Conservation (phyloP, 305 asterid species). For the Lippia alba region DNA sequence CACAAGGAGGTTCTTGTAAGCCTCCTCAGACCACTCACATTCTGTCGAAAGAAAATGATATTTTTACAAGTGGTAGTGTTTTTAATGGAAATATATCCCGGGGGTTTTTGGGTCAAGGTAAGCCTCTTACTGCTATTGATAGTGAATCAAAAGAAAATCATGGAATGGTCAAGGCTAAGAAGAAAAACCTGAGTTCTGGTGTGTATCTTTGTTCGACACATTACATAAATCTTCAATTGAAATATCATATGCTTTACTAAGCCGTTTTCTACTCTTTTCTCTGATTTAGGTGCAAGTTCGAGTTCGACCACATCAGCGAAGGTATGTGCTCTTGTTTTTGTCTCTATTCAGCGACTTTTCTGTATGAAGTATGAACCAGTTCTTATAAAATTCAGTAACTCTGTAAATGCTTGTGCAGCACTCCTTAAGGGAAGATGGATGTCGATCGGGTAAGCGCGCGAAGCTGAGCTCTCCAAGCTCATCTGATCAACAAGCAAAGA, state of each 20-base stretch:
- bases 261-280: conserved; percentile 32
- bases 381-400: too few species aligned
- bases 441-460: conserved; percentile 73
- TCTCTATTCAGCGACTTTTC: neutral
- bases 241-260: conserved; percentile 15
- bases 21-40: conserved; percentile 51
- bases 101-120: conserved; percentile 41
- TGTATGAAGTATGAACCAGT: neutral
- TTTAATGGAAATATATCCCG: conserved; percentile 38
- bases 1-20: too few species aligned
- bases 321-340: conserved; percentile 42
- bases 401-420: neutral
- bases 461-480: conserved; percentile 40
- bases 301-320: conserved; percentile 40
- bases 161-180: conserved; percentile 37
- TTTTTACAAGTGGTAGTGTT: conserved; percentile 34
- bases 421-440: neutral
- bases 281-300: conserved; percentile 55
- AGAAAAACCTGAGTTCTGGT: conserved; percentile 42
- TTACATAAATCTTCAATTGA: conserved; percentile 2
- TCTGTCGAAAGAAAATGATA: conserved; percentile 41
- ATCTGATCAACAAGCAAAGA: conserved; percentile 49
- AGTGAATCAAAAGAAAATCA: conserved; percentile 45
- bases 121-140: conserved; percentile 45
- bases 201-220: conserved; percentile 25